A percentile compares a stretch with the other conserved stretches of the same genome.
These are phyloP conservation scores for Pugionium cornutum DNA, from an alignment of 345 rosid species.

Conservation along the genomic window DNA sequence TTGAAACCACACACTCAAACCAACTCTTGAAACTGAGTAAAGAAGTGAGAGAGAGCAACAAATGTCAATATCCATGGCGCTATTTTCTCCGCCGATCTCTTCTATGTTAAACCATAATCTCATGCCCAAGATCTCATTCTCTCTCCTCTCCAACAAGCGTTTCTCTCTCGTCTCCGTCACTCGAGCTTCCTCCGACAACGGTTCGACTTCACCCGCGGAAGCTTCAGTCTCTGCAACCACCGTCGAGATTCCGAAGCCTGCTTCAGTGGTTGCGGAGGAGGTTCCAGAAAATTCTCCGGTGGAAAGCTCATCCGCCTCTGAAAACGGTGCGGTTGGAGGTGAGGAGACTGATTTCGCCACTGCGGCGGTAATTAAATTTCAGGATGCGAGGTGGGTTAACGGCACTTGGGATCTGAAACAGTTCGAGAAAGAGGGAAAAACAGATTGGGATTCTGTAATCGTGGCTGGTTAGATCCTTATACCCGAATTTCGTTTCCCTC, in stretches of 20 bases:
- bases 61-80: conserved; percentile 65
- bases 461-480: conserved; percentile 69
- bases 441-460: conserved; percentile 93
- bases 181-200: conserved; percentile 58
- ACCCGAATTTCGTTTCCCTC: background rate
- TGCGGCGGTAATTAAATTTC: conserved; percentile 43
- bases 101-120: conserved; percentile 41
- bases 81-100: conserved; percentile 53
- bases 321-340: conserved; percentile 26
- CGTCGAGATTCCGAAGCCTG: conserved; percentile 32
- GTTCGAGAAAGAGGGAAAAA: conserved; percentile 66
- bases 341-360: conserved; percentile 31
- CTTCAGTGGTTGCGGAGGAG: background rate
- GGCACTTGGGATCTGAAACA: conserved; percentile 95
- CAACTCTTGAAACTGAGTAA: conserved; percentile 9
- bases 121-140: conserved; percentile 40
- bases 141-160: conserved; percentile 46
- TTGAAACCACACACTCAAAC: conserved; percentile 38
- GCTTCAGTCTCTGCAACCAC: conserved; percentile 44
- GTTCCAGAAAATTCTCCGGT: conserved; percentile 10
- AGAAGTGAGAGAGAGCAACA: conserved; percentile 19
- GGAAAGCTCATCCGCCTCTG: conserved; percentile 33
- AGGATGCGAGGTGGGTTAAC: conserved; percentile 68
- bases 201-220: conserved; percentile 47
- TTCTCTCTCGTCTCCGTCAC: conserved; percentile 40